Conservation (phyloP, 306 rosid species). For the Quercus variabilis region DNA sequence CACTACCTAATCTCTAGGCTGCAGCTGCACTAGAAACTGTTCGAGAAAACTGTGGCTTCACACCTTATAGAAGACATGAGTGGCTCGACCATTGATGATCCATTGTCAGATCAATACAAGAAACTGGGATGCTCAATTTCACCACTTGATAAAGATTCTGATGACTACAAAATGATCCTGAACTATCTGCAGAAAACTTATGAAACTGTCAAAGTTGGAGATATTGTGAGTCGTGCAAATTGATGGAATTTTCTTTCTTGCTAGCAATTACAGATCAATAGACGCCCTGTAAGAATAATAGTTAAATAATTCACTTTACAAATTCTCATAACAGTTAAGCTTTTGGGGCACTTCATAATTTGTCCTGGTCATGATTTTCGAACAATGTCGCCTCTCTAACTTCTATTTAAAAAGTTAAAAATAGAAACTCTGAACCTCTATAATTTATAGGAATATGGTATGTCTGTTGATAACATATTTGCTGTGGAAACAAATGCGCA, state of each 20-base stretch:
- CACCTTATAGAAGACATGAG: constrained; percentile 75
- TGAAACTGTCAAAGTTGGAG: constrained; percentile 73
- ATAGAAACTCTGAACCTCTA: not conserved
- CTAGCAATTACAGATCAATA: not conserved
- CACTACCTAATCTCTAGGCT: constrained; percentile 40
- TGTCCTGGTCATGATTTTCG: no score
- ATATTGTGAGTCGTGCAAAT: constrained; percentile 37
- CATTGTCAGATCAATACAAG: constrained; percentile 52
- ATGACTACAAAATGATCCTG: constrained; percentile 70
- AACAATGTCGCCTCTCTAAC: no score
- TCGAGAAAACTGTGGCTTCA: constrained; percentile 66
- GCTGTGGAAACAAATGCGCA: constrained; percentile 43
- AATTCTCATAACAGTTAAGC: no score
- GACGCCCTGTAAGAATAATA: not conserved
- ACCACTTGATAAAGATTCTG: constrained; percentile 47
- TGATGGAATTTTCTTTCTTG: not conserved
- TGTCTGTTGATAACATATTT: constrained; percentile 60
- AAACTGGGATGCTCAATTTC: constrained; percentile 67
- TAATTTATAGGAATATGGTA: constrained; percentile 64
- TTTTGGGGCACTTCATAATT: no score
- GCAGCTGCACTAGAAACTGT: constrained; percentile 69
- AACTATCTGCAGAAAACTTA: constrained; percentile 75
- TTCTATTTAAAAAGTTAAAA: no score
- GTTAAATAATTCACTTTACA: no score
- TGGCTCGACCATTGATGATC: constrained; percentile 75